Evolutionary conservation across 2,329 filamentous ascomycete species (phyloP).

Genomic region (Eurotiales sp.): DNA sequence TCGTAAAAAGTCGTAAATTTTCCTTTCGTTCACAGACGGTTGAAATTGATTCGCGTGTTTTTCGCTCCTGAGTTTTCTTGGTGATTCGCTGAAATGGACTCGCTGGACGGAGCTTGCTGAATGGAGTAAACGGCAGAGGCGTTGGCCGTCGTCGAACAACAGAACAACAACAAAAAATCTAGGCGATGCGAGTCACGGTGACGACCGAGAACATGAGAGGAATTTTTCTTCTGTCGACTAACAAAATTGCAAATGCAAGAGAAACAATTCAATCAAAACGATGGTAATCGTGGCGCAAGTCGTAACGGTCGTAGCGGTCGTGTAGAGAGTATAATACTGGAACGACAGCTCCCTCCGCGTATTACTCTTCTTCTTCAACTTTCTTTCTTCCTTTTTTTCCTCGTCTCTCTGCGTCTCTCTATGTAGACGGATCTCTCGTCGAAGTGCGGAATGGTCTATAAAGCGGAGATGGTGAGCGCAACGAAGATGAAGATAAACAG

Average conservation of each 20-base stretch:
- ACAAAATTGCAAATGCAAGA: slow-evolving; percentile 9
- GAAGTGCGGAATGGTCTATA: too few species aligned
- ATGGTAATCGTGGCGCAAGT: slow-evolving; percentile 18
- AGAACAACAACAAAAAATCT: too few species aligned
- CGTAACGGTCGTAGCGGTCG: slow-evolving; percentile 33
- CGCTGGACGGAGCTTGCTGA: neutral
- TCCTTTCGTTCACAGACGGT: neutral
- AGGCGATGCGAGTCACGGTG: slow-evolving; percentile 7
- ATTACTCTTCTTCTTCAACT: neutral
- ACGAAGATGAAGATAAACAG: too few species aligned
- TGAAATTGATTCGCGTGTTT: neutral
- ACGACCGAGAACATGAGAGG: slow-evolving; percentile 1
- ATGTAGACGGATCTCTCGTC: too few species aligned
- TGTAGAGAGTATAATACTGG: slow-evolving; percentile 10
- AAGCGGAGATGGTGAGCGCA: too few species aligned
- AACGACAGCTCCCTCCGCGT: neutral
- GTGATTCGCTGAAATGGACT: slow-evolving; percentile 7
- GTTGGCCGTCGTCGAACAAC: too few species aligned
- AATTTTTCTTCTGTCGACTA: too few species aligned
- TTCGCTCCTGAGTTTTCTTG: slow-evolving; percentile 1
- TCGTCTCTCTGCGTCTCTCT: too few species aligned
- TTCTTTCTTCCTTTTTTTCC: neutral
- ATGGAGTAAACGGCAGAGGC: neutral
- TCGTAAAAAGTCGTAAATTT: slow-evolving; percentile 8
- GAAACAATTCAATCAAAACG: slow-evolving; percentile 8